Evolutionary conservation across 345 rosid species (phyloP), one percentile per base, ranked within the genome.

Genomic region (Abelmoschus esculentus): DNA sequence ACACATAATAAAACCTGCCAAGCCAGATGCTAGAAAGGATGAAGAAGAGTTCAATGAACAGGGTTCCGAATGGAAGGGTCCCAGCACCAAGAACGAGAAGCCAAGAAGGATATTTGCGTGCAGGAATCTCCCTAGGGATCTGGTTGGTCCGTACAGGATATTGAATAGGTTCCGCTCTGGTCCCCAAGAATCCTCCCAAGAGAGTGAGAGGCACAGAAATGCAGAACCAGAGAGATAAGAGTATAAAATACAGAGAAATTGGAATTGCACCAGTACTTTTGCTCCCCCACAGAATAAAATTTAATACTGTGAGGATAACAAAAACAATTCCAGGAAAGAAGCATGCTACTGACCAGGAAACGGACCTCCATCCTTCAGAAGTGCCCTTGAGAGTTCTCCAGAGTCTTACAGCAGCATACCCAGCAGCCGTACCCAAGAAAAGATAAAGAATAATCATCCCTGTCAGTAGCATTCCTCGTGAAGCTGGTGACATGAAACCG

Each of bases 71-170:
- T 17, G 90, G 96, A 72, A 89, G 89, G 59, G 90, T 84, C 76
- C 96, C 96, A 67, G 96, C 90, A 67, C 96, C 96, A 6, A 89
- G 92, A 59, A 89, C 96, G 60, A 89, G 90, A 67, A 87, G 90
- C 92, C 92, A 89, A 42, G 92, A 87, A 22, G 96, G 96, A 74
- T 86, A 89, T 72, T 87, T 89, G 63, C 89, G 86, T 50, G 86
- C 90, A 60, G 96, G 96, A 71, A 89, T 87, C 78, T 87, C 96
- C 81, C 96, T 80, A 4, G 96, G 96, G 44, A 89, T 87, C 84
- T 86, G 92, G 81, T 87, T 86, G 67, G 92, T 84, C 66, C 92
- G 74, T 17, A 89, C 89, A 19, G 96, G 90, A 49, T 77, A 87
- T 17, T 76, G 76, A 68, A 87, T 89, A 58, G 81, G 83, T 78